Base-by-base conservation (phyloP, 495 filamentous ascomycete species). In the Darksidea phi region DNA sequence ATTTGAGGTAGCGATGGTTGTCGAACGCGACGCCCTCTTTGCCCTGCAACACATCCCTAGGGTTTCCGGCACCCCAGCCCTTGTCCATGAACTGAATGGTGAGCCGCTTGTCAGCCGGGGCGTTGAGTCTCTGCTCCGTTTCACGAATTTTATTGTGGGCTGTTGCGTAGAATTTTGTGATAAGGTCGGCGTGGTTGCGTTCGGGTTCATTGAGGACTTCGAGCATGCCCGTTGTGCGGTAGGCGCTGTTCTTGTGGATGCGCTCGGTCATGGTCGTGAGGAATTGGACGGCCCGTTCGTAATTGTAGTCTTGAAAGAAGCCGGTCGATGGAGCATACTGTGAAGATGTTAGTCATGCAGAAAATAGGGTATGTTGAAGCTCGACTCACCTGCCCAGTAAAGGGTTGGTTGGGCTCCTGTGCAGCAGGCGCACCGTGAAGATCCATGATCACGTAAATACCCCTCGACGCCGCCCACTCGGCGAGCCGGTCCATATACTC, bases 381-480 rank as follows among this genome's bases (percentile, higher is more conserved):
- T 41, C 20, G 41, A 17, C 69, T 36, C 58, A 74, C 74, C 55
- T 85, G 82, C 4, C 83, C 84, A 4, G 85, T 86, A 63, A 77
- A 78, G 8, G 80, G 57, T 46, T 87, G 77, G 0, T 72, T 47
- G 0, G 78, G 55, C 15, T 74, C 69, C 57, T 88, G 84, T 0
- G 80, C 79, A 13, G 80, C 84, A 0, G 85, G 84, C 0, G 80
- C 83, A n/a, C 82, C 84, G 63, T 86, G 84, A 15, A 86, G 71
- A 59, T 85, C 85, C 55, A 87, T 77, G 47, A 88, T 85, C 55
- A 87, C 78, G 67, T 86, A 87, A 42, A 87, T 57, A 0, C 80
- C 81, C 1, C 73, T 72, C 52, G 84, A 75, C 26, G 73, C 76
- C 2, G 80, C 82, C 83, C 79, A 83, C 11, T 75, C 76, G 47